phyloP scores from a whole-genome alignment of 2,329 filamentous ascomycete species.

The Aspergillus tanneri region DNA sequence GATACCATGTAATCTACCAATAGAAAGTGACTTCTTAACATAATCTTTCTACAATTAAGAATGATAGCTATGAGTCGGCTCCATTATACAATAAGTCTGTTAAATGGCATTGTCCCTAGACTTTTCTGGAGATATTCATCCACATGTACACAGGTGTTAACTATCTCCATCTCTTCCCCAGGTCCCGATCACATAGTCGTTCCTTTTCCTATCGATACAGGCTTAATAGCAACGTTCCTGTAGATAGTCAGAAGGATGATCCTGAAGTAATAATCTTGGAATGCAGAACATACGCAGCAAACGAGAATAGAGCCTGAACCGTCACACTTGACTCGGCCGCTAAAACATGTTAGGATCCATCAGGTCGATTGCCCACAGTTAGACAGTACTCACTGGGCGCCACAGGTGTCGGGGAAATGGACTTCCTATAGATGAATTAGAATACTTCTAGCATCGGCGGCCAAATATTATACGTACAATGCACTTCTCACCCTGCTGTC shows the following conservation, averaged over 20 bases:
- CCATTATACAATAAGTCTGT: too few relatives aligned
- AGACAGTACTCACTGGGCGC: constrained; percentile 1
- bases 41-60: too few relatives aligned
- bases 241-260: background rate
- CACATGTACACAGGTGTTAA: background rate
- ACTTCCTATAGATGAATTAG: constrained; percentile 2
- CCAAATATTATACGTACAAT: background rate
- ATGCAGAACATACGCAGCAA: constrained; percentile 13
- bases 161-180: background rate
- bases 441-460: background rate
- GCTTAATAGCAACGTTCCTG: constrained; percentile 3
- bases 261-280: background rate
- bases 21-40: too few relatives aligned
- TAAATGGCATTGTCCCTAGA: background rate
- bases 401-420: constrained; percentile 7
- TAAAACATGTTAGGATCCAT: constrained; percentile 5
- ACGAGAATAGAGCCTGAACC: constrained; percentile 3
- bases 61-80: too few relatives aligned
- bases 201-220: too few relatives aligned
- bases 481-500: constrained; percentile 15
- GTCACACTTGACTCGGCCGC: constrained; percentile 9
- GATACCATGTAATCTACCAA: too few relatives aligned
- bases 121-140: background rate
- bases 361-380: background rate
- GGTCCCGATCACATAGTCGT: too few relatives aligned